These are phyloP conservation scores for Metschnikowia colocasiae DNA, from an alignment of 805 yeast species.

Conservation along the genomic window DNA sequence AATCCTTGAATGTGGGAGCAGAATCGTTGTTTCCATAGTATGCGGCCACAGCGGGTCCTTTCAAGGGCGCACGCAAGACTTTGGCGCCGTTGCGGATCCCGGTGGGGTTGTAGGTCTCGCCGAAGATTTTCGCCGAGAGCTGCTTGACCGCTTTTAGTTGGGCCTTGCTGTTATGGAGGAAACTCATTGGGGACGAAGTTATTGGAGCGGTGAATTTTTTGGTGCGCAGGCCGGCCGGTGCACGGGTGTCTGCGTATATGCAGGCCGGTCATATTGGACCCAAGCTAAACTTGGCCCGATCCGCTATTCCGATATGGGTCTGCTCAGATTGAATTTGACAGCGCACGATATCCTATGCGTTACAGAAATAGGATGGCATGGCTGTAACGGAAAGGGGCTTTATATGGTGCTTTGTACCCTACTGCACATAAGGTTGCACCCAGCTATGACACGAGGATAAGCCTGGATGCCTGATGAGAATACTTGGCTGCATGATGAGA, in stretches of 20 bases:
- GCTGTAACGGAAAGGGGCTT: too few relatives aligned
- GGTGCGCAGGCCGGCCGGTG: not conserved
- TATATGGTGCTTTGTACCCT: too few relatives aligned
- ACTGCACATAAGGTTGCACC: too few relatives aligned
- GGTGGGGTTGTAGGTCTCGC: slow-evolving; percentile 66
- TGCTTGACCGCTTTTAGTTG: slow-evolving; percentile 57
- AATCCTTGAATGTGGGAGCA: slow-evolving; percentile 59
- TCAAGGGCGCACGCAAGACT: slow-evolving; percentile 60
- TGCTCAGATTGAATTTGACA: too few relatives aligned
- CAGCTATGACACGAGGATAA: too few relatives aligned
- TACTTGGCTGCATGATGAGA: too few relatives aligned
- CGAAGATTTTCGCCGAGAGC: slow-evolving; percentile 62
- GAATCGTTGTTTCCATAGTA: slow-evolving; percentile 72
- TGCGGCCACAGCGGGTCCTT: slow-evolving; percentile 64
- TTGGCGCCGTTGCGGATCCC: slow-evolving; percentile 68
- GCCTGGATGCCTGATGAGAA: too few relatives aligned
- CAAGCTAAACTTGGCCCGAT: too few relatives aligned
- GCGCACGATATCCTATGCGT: too few relatives aligned
- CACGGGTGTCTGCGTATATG: not conserved
- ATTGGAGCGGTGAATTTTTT: not conserved
- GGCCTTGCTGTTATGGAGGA: slow-evolving; percentile 14
- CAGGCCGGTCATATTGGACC: too few relatives aligned
- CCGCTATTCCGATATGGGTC: too few relatives aligned
- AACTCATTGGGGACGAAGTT: not conserved
- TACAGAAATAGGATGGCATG: too few relatives aligned